Conservation (phyloP, 441 rosid genomes). For the Populus hybrid region DNA sequence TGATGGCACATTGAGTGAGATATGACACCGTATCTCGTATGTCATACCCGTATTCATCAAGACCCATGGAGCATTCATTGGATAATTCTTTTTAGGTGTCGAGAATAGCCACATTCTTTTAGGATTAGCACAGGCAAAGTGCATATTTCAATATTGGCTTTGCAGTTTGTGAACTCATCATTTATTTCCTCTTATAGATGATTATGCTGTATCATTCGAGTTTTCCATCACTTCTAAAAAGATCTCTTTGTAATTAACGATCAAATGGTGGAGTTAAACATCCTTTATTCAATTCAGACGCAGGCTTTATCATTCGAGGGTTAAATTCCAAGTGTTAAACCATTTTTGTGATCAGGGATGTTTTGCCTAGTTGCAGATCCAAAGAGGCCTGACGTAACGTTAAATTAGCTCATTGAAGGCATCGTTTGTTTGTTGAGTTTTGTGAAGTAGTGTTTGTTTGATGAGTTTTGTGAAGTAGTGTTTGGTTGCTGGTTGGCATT, state of each 20-base stretch:
- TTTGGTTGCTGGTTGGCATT: no score
- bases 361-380: no score
- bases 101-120: constrained; percentile 14
- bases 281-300: background rate
- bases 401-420: no score
- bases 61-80: background rate
- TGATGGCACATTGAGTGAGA: background rate
- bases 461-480: no score
- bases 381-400: no score
- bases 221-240: background rate
- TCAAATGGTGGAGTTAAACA: background rate
- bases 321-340: no score
- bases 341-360: no score
- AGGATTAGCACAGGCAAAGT: constrained; percentile 10
- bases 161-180: background rate
- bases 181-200: background rate
- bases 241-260: background rate
- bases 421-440: no score
- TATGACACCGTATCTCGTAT: background rate
- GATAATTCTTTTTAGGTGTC: constrained; percentile 25
- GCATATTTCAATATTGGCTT: background rate
- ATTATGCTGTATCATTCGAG: background rate
- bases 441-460: no score
- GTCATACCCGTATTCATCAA: background rate
- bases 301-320: no score